Evolutionary conservation across 768 basidiomycete genomes (phyloP).

Genomic region (Suillus clintonianus): DNA sequence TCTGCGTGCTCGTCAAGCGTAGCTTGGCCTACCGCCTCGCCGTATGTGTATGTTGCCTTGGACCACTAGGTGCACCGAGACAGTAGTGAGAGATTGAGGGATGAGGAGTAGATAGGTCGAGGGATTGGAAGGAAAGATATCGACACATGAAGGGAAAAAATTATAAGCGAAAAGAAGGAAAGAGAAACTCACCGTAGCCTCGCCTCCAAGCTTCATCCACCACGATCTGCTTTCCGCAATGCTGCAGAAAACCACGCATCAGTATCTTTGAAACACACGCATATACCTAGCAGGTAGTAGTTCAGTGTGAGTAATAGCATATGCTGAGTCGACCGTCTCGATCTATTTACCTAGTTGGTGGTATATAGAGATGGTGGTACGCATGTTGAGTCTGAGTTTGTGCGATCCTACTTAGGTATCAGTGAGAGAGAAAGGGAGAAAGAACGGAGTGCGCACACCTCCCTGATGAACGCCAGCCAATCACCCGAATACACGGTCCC

Average conservation of each 20-base stretch:
- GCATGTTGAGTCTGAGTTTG: slow-evolving; percentile 77
- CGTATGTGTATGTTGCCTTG: slow-evolving; percentile 74
- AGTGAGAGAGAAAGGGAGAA: slow-evolving; percentile 2
- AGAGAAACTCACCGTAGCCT: neutral
- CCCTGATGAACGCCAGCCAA: slow-evolving; percentile 92
- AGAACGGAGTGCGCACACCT: slow-evolving; percentile 63
- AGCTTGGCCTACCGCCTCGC: slow-evolving; percentile 72
- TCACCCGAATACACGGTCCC: slow-evolving; percentile 91
- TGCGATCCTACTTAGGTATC: neutral
- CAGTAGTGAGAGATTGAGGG: too few species aligned
- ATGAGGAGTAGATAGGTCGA: slow-evolving; percentile 34
- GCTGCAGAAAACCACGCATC: neutral
- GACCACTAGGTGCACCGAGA: slow-evolving; percentile 53
- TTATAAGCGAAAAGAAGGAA: too few species aligned
- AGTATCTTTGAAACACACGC: neutral
- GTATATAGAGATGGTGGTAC: slow-evolving; percentile 83
- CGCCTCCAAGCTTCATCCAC: neutral
- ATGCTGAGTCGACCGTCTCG: slow-evolving; percentile 65
- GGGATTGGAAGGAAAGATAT: too few species aligned
- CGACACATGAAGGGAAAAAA: too few species aligned
- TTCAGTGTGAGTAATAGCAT: slow-evolving; percentile 34
- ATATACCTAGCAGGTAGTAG: neutral
- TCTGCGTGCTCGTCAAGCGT: slow-evolving; percentile 57
- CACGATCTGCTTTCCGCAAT: neutral
- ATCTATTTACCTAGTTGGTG: slow-evolving; percentile 76